Conservation (phyloP, 2,329 filamentous ascomycete genomes). For the Ciborinia camelliae region DNA sequence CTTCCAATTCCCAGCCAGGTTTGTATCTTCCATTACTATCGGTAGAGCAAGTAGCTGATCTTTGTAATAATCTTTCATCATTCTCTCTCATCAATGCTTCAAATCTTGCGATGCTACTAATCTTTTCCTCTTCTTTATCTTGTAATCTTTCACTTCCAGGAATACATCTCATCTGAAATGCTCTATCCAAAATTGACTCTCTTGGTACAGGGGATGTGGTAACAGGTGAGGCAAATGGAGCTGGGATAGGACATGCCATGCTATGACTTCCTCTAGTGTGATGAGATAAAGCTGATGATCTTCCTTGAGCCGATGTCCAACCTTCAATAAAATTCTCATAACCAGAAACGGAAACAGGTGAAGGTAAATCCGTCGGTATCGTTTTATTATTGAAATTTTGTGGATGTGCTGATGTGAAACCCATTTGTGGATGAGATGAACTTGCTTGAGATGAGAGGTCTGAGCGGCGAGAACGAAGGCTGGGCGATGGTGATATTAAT, state of each 20-base stretch:
- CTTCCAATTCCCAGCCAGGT: conserved; percentile 32
- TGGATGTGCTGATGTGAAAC: conserved; percentile 43
- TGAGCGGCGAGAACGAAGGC: conserved; percentile 59
- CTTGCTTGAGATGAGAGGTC: conserved; percentile 51
- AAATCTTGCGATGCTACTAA: conserved; percentile 62
- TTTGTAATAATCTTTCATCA: conserved; percentile 46
- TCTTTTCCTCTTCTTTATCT: conserved; percentile 54
- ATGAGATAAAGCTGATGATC: conserved; percentile 54
- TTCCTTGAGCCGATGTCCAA: conserved; percentile 58
- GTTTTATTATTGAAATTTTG: conserved; percentile 49
- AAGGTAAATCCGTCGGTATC: conserved; percentile 54
- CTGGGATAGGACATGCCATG: conserved; percentile 48
- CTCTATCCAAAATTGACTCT: conserved; percentile 65
- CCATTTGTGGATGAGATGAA: conserved; percentile 44
- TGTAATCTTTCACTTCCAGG: conserved; percentile 54
- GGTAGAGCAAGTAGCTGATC: conserved; percentile 13
- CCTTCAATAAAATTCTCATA: conserved; percentile 59
- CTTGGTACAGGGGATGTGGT: conserved; percentile 47
- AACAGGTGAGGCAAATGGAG: conserved; percentile 37
- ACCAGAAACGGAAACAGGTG: conserved; percentile 49
- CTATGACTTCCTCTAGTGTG: conserved; percentile 54
- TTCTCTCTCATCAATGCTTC: conserved; percentile 62
- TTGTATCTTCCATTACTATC: conserved; percentile 27
- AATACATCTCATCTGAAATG: conserved; percentile 61
- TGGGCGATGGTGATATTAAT: conserved; percentile 56